Percentiles rank a stretch among this genome's conserved stretches.
Evolutionary conservation across 768 basidiomycete species (phyloP).

Genomic region (Leccinum obscurum): DNA sequence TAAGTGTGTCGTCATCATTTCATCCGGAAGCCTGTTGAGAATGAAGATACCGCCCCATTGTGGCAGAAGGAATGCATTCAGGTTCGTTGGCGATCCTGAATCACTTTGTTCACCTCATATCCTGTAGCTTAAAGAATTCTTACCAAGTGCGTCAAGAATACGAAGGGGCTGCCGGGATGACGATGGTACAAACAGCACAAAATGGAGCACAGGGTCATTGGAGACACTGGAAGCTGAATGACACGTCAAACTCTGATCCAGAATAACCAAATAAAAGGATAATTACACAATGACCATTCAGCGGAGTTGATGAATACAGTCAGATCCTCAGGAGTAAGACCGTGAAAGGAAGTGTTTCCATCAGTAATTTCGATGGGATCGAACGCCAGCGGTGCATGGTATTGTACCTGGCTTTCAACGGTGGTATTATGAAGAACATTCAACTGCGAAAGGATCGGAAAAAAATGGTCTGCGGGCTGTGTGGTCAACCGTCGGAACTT

Average conservation of each 20-base stretch:
- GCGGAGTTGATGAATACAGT: constrained; percentile 96
- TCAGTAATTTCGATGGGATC: constrained; percentile 45
- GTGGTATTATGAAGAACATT: constrained; percentile 83
- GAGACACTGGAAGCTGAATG: constrained; percentile 83
- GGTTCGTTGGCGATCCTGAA: constrained; percentile 48
- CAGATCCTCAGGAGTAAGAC: constrained; percentile 76
- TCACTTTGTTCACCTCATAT: constrained; percentile 11
- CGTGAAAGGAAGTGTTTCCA: constrained; percentile 43
- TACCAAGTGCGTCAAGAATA: constrained; percentile 59
- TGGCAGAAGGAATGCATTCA: constrained; percentile 81
- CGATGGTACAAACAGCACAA: constrained; percentile 86
- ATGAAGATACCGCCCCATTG: constrained; percentile 93
- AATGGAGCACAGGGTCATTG: constrained; percentile 92
- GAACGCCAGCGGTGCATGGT: constrained; percentile 87
- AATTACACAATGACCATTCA: constrained; percentile 87
- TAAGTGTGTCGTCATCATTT: constrained; percentile 26
- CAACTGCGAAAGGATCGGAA: constrained; percentile 62
- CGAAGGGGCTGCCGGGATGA: constrained; percentile 63
- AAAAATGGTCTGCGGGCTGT: constrained; percentile 57
- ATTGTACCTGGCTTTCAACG: constrained; percentile 92
- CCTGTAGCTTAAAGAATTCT: constrained; percentile 11
- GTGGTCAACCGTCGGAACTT: constrained; percentile 18
- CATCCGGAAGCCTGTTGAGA: constrained; percentile 51
- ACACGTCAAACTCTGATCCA: constrained; percentile 6
- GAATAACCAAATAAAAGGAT: constrained; percentile 18